phyloP scores from a whole-genome alignment of 352 stramenopile species.

The Pythium periplocum region DNA sequence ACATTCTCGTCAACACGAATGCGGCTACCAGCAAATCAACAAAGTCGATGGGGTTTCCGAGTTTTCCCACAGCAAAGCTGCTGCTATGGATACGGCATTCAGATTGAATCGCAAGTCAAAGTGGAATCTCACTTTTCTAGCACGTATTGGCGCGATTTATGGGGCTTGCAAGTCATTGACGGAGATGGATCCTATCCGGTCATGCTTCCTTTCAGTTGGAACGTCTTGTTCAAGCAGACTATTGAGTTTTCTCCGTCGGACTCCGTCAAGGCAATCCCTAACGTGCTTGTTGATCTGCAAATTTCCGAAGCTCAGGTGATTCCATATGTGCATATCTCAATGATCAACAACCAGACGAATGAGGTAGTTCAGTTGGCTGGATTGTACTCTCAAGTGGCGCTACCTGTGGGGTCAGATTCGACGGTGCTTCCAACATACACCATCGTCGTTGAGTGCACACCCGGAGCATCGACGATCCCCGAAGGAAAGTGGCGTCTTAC shows the following conservation, averaged over 20 bases:
- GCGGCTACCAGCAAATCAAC: constrained; percentile 13
- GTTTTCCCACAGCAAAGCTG: constrained; percentile 38
- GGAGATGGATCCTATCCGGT: constrained; percentile 38
- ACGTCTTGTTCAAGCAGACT: constrained; percentile 55
- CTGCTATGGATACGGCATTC: constrained; percentile 50
- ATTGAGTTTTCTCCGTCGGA: constrained; percentile 28
- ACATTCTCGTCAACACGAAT: constrained; percentile 29
- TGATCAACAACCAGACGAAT: constrained; percentile 42
- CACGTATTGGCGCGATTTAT: constrained; percentile 42
- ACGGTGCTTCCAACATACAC: constrained; percentile 27
- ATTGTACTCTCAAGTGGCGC: constrained; percentile 24
- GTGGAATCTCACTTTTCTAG: constrained; percentile 35
- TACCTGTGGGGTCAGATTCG: constrained; percentile 1
- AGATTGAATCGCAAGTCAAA: constrained; percentile 38
- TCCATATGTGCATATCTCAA: constrained; percentile 35
- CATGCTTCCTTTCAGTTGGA: constrained; percentile 42
- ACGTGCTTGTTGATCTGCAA: constrained; percentile 52
- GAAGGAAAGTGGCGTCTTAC: constrained; percentile 57
- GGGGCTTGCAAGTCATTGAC: constrained; percentile 40
- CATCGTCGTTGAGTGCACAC: constrained; percentile 49
- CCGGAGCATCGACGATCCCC: constrained; percentile 22
- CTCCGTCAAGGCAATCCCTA: constrained; percentile 1
- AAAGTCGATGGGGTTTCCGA: constrained; percentile 30
- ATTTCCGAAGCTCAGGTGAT: constrained; percentile 44
- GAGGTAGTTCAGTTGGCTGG: constrained; percentile 26